Base-by-base conservation (phyloP, 164 flowering plant genomes). In the Paratinospora sagittata region DNA sequence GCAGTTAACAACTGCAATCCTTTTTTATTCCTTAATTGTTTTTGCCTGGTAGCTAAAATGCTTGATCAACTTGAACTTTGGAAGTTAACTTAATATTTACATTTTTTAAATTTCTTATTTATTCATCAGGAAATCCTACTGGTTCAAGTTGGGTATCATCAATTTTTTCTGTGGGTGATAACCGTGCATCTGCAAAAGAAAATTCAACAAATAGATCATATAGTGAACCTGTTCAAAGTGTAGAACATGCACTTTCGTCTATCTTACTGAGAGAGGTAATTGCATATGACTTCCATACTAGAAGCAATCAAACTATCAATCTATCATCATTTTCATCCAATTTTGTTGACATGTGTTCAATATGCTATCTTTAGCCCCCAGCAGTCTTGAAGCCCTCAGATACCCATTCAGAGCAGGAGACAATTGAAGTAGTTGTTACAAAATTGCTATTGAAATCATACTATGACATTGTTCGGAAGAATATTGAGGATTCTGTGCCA, bases 381-480 rank as follows among this genome's bases (percentile, higher is more conserved):
- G 70, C 88, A 37, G 74, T 89, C 39, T 79, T 96, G 88, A 88
- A 85, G 86, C 92, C 98, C 6, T 75, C 97, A 67, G 99, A 93
- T 75, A 81, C 80, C 23, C 88, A 83, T 63, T 82, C 99, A 65
- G 99, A 93, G 74, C 86, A 88, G 71, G 98, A 92, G 76, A 73
- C 84, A 30, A 74, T 96, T 79, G 98, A 93, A 81, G 87, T 93
- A 78, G 71, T 81, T 27, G 86, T 88, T 24, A 91, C 92, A 39
- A 91, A 90, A 71, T 69, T 93, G 84, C 83, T 96, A 26, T 79
- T 96, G 81, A 85, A 84, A 79, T 96, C 99, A 65, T 96, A 96
- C 80, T 96, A 93, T 78, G 97, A 93, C 75, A 91, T 96, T 79
- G 99, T 96, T 23, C 81, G 99, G 83, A 91, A 89, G 86, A 93